Percentiles rank a stretch among this genome's conserved stretches.
phyloP scores from a whole-genome alignment of 768 basidiomycete species.

The Lentinus tigrinus region DNA sequence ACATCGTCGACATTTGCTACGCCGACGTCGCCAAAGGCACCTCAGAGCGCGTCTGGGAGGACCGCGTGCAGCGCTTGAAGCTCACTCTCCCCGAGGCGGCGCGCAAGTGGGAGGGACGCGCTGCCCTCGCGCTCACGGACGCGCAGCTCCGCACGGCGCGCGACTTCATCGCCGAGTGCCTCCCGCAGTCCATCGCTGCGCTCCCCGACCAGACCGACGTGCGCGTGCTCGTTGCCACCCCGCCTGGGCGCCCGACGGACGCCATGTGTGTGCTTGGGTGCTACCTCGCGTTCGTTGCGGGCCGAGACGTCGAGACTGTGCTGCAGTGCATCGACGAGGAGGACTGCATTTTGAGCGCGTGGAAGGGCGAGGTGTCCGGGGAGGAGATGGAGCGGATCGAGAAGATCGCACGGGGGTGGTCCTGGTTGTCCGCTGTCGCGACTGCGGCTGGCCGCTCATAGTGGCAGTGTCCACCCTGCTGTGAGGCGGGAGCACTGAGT shows the following conservation, averaged over 20 bases:
- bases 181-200: conserved; percentile 27
- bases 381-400: conserved; percentile 27
- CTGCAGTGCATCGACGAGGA: conserved; percentile 26
- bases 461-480: no score
- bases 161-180: conserved; percentile 42
- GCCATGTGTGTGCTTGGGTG: conserved; percentile 27
- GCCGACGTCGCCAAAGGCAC: conserved; percentile 1
- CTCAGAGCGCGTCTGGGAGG: conserved; percentile 8
- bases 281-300: conserved; percentile 30
- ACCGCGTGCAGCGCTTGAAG: conserved; percentile 16
- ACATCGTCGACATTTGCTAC: conserved; percentile 25
- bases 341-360: conserved; percentile 25
- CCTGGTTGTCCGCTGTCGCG: conserved; percentile 17
- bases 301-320: conserved; percentile 21
- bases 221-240: conserved; percentile 29
- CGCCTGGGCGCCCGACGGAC: conserved; percentile 30
- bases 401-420: conserved; percentile 26
- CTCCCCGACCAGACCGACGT: conserved; percentile 11
- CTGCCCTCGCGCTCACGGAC: conserved; percentile 28
- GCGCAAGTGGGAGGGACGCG: conserved; percentile 5
- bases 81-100: conserved; percentile 19
- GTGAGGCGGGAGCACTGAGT: not conserved
- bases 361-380: conserved; percentile 31
- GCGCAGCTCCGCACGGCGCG: conserved; percentile 39
- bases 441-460: not conserved